phyloP scores from a whole-genome alignment of 1,139 yeast genomes.

The Candida mesenterica region DNA sequence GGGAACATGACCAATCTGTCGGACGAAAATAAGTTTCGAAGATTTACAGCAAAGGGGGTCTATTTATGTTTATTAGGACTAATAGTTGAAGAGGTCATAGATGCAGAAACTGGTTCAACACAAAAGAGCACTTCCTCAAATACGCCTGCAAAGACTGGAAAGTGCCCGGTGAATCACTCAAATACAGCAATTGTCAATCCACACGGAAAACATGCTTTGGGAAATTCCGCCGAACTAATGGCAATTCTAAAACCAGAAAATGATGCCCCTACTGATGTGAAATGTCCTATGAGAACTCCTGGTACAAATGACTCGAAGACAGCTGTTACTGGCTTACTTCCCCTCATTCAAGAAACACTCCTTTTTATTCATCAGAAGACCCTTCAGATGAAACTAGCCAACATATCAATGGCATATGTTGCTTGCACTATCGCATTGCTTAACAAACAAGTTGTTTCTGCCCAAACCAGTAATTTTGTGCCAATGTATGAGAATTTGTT shows the following conservation, averaged over 20 bases:
- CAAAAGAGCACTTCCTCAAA: neutral
- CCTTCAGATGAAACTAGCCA: slow-evolving; percentile 18
- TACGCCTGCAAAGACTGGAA: no score
- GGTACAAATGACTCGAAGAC: neutral
- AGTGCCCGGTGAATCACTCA: no score
- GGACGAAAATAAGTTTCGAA: slow-evolving; percentile 16
- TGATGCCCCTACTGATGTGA: no score
- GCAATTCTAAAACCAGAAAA: no score
- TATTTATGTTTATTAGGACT: slow-evolving; percentile 33
- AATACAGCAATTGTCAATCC: neutral
- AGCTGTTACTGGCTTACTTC: neutral
- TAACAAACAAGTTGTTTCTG: slow-evolving; percentile 16
- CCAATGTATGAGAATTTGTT: neutral
- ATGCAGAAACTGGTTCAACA: neutral
- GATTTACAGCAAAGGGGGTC: slow-evolving; percentile 25
- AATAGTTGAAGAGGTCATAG: slow-evolving; percentile 36
- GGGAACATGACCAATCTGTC: slow-evolving; percentile 5
- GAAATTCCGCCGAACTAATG: no score
- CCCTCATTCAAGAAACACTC: slow-evolving; percentile 3
- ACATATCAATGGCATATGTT: slow-evolving; percentile 24
- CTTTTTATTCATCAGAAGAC: slow-evolving; percentile 3
- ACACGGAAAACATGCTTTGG: no score
- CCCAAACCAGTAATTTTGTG: neutral
- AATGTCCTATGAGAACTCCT: no score
- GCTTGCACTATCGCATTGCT: slow-evolving; percentile 25